Conservation (phyloP, 139 green algal genomes). For the Chlorella vulgaris region DNA sequence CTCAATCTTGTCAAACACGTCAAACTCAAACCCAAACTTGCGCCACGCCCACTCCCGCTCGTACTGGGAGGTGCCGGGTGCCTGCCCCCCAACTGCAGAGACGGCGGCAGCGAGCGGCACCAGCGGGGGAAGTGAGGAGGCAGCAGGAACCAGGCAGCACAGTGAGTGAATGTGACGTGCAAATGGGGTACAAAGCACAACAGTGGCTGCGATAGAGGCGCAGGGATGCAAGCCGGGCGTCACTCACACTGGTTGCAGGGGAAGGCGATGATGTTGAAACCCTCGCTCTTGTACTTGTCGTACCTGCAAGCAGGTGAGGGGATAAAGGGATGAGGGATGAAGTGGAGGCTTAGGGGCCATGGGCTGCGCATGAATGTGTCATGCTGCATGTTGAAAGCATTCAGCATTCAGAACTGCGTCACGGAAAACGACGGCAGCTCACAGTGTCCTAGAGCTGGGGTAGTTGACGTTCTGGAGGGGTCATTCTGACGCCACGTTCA, state of each 20-base stretch:
- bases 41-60: slow-evolving; percentile 79
- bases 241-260: slow-evolving; percentile 93
- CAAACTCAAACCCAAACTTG: slow-evolving; percentile 88
- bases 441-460: not conserved
- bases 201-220: not conserved
- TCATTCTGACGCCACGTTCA: slow-evolving; percentile 88
- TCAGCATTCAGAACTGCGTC: too few species aligned
- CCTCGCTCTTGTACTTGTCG: slow-evolving; percentile 48
- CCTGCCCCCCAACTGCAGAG: slow-evolving; percentile 77
- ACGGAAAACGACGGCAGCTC: not conserved
- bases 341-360: too few species aligned
- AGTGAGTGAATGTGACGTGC: too few species aligned
- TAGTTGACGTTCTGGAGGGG: slow-evolving; percentile 28
- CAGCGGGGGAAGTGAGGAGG: too few species aligned
- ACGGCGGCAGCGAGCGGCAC: too few species aligned
- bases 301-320: not conserved
- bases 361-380: too few species aligned
- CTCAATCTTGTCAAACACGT: slow-evolving; percentile 72
- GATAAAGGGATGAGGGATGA: too few species aligned
- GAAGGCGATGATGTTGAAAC: slow-evolving; percentile 85
- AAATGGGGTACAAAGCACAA: too few species aligned
- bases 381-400: too few species aligned
- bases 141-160: too few species aligned
- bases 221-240: not conserved
- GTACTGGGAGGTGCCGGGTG: slow-evolving; percentile 76